Percentiles rank a stretch among this genome's conserved stretches.
Evolutionary conservation across 148 eudicot species (phyloP).

Genomic region (Cornus kousa): DNA sequence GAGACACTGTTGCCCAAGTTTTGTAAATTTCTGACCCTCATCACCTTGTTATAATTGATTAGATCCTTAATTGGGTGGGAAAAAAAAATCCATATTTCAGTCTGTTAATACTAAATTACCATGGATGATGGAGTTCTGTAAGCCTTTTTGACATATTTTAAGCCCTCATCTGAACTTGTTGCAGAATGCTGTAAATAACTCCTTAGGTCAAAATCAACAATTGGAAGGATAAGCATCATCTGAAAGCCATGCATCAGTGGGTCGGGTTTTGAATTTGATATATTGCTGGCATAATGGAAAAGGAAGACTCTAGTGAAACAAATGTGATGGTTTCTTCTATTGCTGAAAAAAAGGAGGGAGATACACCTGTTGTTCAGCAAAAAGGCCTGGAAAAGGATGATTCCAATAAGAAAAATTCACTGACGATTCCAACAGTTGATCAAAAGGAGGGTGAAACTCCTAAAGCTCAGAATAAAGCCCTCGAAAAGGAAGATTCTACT

Average conservation of each 20-base stretch:
- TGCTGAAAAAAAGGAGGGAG: slow-evolving; percentile 4
- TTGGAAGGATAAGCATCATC: not conserved
- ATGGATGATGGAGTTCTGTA: not conserved
- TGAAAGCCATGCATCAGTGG: slow-evolving; percentile 1
- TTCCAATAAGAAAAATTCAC: too few species aligned
- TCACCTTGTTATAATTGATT: not conserved
- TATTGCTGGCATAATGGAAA: slow-evolving; percentile 11
- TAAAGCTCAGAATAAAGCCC: too few species aligned
- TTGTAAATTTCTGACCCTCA: not conserved
- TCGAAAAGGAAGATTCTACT: too few species aligned
- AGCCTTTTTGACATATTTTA: not conserved
- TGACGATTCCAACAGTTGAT: not conserved
- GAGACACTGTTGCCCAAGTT: not conserved
- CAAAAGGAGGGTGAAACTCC: not conserved
- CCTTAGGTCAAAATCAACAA: not conserved
- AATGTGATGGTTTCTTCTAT: not conserved
- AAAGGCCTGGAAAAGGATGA: slow-evolving; percentile 10
- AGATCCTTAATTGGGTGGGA: too few species aligned
- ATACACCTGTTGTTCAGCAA: not conserved
- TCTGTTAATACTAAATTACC: not conserved
- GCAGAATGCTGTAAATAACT: not conserved
- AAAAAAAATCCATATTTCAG: not conserved
- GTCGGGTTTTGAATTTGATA: not conserved
- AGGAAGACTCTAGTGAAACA: slow-evolving; percentile 1
- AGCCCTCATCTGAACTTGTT: not conserved